Evolutionary conservation across 164 flowering plant genomes (phyloP).

Genomic region (Kalanchoe fedtschenkoi): DNA sequence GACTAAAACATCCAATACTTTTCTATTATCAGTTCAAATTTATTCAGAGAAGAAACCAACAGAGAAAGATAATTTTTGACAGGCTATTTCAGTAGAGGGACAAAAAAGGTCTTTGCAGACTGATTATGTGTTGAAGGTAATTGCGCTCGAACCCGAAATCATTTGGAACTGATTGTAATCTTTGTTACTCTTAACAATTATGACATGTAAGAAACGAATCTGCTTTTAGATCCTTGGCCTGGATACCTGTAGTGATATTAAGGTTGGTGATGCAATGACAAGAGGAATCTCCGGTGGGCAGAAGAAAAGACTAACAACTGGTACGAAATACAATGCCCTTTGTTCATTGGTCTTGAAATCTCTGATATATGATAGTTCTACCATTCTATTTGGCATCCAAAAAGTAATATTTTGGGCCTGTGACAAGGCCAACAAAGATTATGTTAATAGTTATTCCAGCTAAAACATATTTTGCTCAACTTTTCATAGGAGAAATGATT

Average conservation of each 20-base stretch:
- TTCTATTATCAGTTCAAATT: background rate
- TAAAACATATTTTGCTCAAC: background rate
- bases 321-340: constrained; percentile 13
- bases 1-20: background rate
- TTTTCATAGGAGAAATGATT: constrained; percentile 55
- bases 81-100: constrained; percentile 52
- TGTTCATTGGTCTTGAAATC: background rate
- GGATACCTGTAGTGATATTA: constrained; percentile 41
- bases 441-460: background rate
- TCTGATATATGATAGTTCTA: background rate
- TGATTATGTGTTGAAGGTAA: constrained; percentile 48
- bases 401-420: no score
- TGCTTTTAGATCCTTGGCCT: constrained; percentile 47
- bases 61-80: constrained; percentile 8
- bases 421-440: no score
- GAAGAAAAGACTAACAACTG: constrained; percentile 59
- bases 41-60: background rate
- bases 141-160: background rate
- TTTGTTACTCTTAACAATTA: background rate
- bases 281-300: constrained; percentile 73
- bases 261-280: constrained; percentile 50
- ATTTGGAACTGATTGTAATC: background rate
- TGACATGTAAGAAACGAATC: background rate
- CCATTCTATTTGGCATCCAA: background rate
- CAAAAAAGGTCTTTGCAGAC: constrained; percentile 34